Percentiles rank a stretch among this genome's conserved stretches.
Evolutionary conservation across 441 rosid genomes (phyloP).

Genomic region (Erodium chrysanthum): DNA sequence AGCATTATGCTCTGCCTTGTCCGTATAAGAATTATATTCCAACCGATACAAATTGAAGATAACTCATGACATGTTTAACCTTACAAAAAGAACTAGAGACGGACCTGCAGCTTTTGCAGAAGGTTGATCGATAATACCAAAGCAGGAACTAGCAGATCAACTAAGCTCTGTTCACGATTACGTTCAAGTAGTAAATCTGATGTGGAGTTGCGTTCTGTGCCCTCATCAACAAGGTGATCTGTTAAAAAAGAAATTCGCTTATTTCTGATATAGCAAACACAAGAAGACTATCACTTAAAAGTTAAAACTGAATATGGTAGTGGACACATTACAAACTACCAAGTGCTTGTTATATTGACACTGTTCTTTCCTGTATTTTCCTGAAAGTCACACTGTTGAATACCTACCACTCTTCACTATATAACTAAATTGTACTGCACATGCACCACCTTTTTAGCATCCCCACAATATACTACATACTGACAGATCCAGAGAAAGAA

Average conservation of each 20-base stretch:
- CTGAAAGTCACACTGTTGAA: not conserved
- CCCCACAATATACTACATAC: not conserved
- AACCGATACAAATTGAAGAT: not conserved
- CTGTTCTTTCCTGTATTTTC: not conserved
- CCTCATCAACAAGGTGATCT: conserved; percentile 98
- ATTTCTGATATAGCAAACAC: conserved; percentile 12
- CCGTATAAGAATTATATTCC: too few relatives aligned
- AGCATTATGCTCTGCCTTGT: not conserved
- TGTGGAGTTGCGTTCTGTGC: conserved; percentile 86
- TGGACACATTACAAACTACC: not conserved
- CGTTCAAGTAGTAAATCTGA: conserved; percentile 91
- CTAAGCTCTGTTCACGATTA: conserved; percentile 88
- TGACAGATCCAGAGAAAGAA: not conserved
- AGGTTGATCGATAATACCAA: conserved; percentile 64
- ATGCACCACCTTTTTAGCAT: not conserved
- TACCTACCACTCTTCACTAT: not conserved
- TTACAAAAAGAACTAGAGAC: conserved; percentile 12
- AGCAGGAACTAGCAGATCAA: conserved; percentile 77
- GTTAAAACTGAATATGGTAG: not conserved
- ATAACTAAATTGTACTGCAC: not conserved
- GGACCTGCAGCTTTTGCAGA: conserved; percentile 72
- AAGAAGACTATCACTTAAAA: not conserved
- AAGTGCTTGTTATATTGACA: not conserved
- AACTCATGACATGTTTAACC: not conserved
- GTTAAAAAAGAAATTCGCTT: conserved; percentile 24